These are phyloP conservation scores for Agrostemma githago DNA, from an alignment of 148 eudicot species.

Conservation along the genomic window DNA sequence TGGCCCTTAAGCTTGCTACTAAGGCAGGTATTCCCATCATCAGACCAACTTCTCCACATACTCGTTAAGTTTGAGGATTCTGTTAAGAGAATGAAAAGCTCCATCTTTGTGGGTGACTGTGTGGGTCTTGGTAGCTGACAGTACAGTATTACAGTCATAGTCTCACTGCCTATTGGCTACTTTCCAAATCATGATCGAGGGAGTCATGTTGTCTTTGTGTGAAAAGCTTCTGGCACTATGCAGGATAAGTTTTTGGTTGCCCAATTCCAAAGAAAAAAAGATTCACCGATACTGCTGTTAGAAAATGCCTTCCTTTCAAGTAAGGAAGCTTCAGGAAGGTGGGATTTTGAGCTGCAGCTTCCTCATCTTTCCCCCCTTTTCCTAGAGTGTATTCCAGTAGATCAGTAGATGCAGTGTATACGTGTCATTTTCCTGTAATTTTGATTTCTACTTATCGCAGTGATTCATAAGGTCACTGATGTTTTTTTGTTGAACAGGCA, in stretches of 20 bases:
- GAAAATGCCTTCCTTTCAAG: background rate
- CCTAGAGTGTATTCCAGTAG: background rate
- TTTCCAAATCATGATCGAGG: background rate
- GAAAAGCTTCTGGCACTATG: background rate
- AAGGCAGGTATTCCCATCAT: background rate
- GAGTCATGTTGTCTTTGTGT: background rate
- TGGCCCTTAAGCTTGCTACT: background rate
- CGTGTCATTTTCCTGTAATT: background rate
- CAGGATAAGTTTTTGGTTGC: background rate
- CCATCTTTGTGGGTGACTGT: background rate
- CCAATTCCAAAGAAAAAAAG: too few species aligned
- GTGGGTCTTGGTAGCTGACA: background rate
- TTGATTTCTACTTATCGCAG: background rate
- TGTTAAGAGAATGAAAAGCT: background rate
- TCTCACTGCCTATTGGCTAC: background rate
- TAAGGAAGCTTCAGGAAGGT: background rate
- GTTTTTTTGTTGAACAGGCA: slow-evolving; percentile 55
- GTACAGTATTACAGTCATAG: background rate
- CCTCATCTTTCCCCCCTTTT: background rate
- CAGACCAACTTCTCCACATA: background rate
- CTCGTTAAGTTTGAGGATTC: background rate
- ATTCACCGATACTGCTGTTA: background rate
- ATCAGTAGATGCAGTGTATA: background rate
- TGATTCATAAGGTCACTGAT: slow-evolving; percentile 4
- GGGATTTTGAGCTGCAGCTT: background rate